Evolutionary conservation across 23 red algal genomes (phyloP).

Genomic region (Cyanidioschyzon merolae): DNA sequence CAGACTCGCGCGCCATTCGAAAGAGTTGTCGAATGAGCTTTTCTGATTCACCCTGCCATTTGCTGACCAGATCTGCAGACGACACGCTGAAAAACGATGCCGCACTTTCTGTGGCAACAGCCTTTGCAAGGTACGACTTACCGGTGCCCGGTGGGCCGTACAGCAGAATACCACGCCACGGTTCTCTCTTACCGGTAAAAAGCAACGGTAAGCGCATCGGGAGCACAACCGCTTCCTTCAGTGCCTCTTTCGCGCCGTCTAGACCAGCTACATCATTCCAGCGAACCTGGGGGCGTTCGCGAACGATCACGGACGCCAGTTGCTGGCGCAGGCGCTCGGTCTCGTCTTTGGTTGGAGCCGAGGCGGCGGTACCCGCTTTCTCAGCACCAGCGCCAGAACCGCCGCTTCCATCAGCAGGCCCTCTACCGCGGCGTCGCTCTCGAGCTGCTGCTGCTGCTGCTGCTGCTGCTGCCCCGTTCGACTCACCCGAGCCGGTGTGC

Average conservation of each 20-base stretch:
- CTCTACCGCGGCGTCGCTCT: neutral
- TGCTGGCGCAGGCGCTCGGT: conserved; percentile 26
- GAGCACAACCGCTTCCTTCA: conserved; percentile 91
- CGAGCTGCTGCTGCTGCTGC: conserved; percentile 18
- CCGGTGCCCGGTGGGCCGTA: conserved; percentile 98
- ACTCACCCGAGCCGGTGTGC: neutral
- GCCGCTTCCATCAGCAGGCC: neutral
- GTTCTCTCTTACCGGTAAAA: conserved; percentile 81
- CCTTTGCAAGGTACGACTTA: conserved; percentile 94
- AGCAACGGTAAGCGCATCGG: conserved; percentile 78
- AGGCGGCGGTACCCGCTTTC: neutral
- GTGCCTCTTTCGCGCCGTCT: conserved; percentile 83
- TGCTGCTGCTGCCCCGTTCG: conserved; percentile 22
- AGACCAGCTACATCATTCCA: conserved; percentile 98
- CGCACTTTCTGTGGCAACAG: conserved; percentile 92
- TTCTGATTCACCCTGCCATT: conserved; percentile 98
- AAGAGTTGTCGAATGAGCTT: conserved; percentile 90
- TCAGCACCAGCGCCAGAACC: neutral
- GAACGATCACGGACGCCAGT: conserved; percentile 52
- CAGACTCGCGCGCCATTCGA: conserved; percentile 53
- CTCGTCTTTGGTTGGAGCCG: conserved; percentile 27
- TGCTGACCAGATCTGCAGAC: conserved; percentile 73
- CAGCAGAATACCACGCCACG: conserved; percentile 92
- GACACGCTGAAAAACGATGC: conserved; percentile 81
- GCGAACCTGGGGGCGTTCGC: conserved; percentile 82